phyloP scores from a whole-genome alignment of 352 stramenopile genomes.

The Phytophthora litchii region DNA sequence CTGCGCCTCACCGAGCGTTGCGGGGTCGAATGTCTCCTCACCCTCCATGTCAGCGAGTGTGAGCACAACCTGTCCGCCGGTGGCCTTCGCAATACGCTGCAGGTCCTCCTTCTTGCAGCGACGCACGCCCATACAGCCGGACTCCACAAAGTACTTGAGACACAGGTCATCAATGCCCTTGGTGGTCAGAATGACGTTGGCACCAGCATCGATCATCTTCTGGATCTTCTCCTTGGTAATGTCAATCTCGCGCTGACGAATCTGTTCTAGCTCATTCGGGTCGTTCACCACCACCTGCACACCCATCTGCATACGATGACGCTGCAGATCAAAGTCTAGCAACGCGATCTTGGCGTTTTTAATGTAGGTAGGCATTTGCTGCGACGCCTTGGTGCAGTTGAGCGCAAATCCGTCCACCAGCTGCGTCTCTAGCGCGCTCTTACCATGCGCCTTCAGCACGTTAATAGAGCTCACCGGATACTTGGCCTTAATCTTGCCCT shows the following conservation, averaged over 20 bases:
- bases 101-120: slow-evolving; percentile 99
- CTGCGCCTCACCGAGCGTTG: slow-evolving; percentile 91
- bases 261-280: slow-evolving; percentile 97
- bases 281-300: slow-evolving; percentile 93
- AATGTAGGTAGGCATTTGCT: slow-evolving; percentile 98
- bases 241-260: slow-evolving; percentile 99
- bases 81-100: slow-evolving; percentile 98
- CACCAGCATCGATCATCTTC: slow-evolving; percentile 98
- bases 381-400: slow-evolving; percentile 96
- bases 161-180: slow-evolving; percentile 99
- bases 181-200: slow-evolving; percentile 99
- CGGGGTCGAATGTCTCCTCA: slow-evolving; percentile 96
- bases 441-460: slow-evolving; percentile 97
- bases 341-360: slow-evolving; percentile 96
- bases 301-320: slow-evolving; percentile 98
- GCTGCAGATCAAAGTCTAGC: slow-evolving; percentile 99
- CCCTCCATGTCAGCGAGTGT: slow-evolving; percentile 99
- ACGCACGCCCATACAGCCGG: slow-evolving; percentile 95
- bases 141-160: slow-evolving; percentile 99
- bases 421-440: slow-evolving; percentile 89
- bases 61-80: slow-evolving; percentile 95
- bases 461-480: slow-evolving; percentile 99
- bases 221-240: slow-evolving; percentile 99
- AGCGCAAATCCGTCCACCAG: slow-evolving; percentile 97
- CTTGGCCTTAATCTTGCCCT: slow-evolving; percentile 84